Percentiles rank a stretch among this genome's conserved stretches.
phyloP scores from a whole-genome alignment of 768 basidiomycete species.

The Coprinellus micaceus region DNA sequence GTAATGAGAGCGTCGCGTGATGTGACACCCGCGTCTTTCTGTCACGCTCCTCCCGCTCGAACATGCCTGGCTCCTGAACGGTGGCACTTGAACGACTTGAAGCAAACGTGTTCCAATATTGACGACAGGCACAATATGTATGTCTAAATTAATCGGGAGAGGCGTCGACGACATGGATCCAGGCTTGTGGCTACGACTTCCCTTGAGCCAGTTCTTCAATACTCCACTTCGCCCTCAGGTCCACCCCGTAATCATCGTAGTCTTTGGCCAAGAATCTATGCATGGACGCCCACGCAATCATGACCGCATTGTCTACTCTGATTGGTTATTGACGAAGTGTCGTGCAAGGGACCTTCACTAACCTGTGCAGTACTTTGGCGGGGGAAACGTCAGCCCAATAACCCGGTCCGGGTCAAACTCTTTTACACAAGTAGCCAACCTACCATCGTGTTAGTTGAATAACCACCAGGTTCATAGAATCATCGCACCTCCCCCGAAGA shows the following conservation, averaged over 20 bases:
- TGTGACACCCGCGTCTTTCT: background rate
- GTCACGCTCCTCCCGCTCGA: constrained; percentile 1
- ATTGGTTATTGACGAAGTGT: background rate
- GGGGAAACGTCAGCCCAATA: constrained; percentile 67
- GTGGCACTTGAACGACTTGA: too few relatives aligned
- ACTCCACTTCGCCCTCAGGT: constrained; percentile 71
- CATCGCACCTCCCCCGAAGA: constrained; percentile 58
- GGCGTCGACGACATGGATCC: too few relatives aligned
- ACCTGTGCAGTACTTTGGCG: constrained; percentile 80
- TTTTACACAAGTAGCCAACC: constrained; percentile 16
- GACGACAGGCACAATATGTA: too few relatives aligned
- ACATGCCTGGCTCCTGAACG: too few relatives aligned
- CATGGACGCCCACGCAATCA: constrained; percentile 94
- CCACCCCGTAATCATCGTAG: constrained; percentile 58
- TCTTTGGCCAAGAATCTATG: constrained; percentile 65
- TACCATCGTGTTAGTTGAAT: background rate
- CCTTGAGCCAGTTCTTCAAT: constrained; percentile 60
- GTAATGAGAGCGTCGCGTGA: background rate
- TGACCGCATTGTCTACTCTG: constrained; percentile 83
- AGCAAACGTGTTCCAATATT: too few relatives aligned
- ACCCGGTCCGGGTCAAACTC: constrained; percentile 20
- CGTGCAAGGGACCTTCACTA: constrained; percentile 8
- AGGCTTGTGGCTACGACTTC: too few relatives aligned
- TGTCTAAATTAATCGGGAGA: too few relatives aligned
- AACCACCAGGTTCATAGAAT: background rate